These are phyloP conservation scores for Eucalyptus globulus DNA, from an alignment of 345 rosid species.

Conservation along the genomic window DNA sequence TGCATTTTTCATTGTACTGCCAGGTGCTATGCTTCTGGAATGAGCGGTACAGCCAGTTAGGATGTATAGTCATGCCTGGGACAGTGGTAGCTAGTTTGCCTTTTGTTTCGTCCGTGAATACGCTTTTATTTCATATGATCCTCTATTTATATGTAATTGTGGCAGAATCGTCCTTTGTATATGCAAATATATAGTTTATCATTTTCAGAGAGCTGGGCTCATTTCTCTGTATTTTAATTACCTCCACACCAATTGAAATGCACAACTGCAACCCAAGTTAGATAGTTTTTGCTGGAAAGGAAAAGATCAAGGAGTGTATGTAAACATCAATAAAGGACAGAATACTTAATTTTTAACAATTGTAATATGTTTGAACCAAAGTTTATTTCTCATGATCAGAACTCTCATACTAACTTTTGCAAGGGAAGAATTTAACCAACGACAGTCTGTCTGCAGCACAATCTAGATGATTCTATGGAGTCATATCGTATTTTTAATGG, in stretches of 20 bases:
- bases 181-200: not conserved
- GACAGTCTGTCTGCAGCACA: not conserved
- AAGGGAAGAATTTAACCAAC: not conserved
- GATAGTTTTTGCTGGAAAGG: not conserved
- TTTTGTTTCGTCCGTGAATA: not conserved
- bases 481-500: not conserved
- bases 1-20: not conserved
- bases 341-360: not conserved
- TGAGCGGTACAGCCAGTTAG: not conserved
- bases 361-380: not conserved
- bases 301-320: not conserved
- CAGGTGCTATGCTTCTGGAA: not conserved
- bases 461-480: not conserved
- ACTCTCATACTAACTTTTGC: not conserved
- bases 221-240: not conserved
- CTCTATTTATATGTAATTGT: not conserved
- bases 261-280: not conserved
- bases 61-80: not conserved
- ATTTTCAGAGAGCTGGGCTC: not conserved
- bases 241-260: not conserved
- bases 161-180: not conserved
- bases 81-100: not conserved
- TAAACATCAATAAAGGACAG: not conserved
- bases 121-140: not conserved
- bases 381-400: not conserved